phyloP scores from a whole-genome alignment of 169 alveolate genomes.

The Theileria luwenshuni region DNA sequence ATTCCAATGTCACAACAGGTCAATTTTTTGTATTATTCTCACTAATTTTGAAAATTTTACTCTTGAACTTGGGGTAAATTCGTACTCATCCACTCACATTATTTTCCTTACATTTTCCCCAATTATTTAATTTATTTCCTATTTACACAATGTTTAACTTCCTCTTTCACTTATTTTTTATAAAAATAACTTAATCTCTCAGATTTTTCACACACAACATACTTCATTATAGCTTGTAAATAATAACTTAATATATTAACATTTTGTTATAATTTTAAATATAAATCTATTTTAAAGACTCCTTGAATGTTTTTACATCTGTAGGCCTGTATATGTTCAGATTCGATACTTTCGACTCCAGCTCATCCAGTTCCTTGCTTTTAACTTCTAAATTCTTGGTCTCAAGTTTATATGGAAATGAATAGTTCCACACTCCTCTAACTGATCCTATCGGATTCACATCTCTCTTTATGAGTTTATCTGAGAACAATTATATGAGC shows the following conservation, averaged over 20 bases:
- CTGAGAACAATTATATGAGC: neutral
- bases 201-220: neutral
- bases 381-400: neutral
- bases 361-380: neutral
- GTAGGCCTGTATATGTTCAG: constrained; percentile 14
- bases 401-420: constrained; percentile 57
- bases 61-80: no score
- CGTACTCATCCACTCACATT: neutral
- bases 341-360: neutral
- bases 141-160: no score
- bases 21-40: no score
- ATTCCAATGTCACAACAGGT: no score
- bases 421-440: constrained; percentile 77
- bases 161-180: no score
- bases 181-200: neutral
- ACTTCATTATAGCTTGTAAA: neutral
- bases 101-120: no score
- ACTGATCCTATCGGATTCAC: constrained; percentile 73
- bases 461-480: constrained; percentile 50
- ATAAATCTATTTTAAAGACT: neutral
- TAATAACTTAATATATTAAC: neutral
- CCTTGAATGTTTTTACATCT: constrained; percentile 2
- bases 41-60: no score
- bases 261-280: no score
- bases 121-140: no score